Evolutionary conservation across 192 early-diverging fungal genomes (phyloP).

Genomic region (Coemansia sp.): DNA sequence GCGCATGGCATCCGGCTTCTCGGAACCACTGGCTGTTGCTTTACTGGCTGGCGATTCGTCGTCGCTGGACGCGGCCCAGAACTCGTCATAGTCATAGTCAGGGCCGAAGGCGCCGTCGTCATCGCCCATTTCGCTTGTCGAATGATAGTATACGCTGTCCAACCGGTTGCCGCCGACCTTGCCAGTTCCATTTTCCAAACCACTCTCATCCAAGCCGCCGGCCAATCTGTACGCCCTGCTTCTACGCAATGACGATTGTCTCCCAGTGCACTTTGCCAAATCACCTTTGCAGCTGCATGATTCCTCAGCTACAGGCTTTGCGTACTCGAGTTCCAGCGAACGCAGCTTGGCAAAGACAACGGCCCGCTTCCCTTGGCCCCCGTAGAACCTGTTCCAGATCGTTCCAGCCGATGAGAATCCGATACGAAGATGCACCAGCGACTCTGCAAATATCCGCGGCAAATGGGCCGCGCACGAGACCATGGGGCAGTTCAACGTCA

Average conservation of each 20-base stretch:
- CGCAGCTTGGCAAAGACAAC: conserved; percentile 25
- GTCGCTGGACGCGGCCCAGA: background rate
- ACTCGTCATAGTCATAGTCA: conserved; percentile 1
- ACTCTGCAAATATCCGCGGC: conserved; percentile 39
- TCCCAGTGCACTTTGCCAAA: background rate
- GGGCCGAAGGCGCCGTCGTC: background rate
- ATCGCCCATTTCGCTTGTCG: background rate
- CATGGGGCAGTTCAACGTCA: conserved; percentile 37
- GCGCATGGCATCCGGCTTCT: background rate
- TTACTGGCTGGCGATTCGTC: background rate
- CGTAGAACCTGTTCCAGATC: conserved; percentile 46
- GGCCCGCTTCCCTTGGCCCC: background rate
- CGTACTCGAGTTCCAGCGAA: conserved; percentile 35
- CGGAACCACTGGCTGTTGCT: background rate
- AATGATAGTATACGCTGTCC: conserved; percentile 4
- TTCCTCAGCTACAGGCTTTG: conserved; percentile 11
- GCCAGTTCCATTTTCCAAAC: background rate
- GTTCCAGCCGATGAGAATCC: conserved; percentile 40
- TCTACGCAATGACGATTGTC: background rate
- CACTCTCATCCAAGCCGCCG: background rate
- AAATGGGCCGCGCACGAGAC: conserved; percentile 20
- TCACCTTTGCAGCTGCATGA: background rate
- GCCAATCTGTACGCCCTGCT: background rate
- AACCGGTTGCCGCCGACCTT: conserved; percentile 1
- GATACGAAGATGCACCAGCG: conserved; percentile 27